phyloP scores from a whole-genome alignment of 768 basidiomycete species.

The Dentipellis sp. region DNA sequence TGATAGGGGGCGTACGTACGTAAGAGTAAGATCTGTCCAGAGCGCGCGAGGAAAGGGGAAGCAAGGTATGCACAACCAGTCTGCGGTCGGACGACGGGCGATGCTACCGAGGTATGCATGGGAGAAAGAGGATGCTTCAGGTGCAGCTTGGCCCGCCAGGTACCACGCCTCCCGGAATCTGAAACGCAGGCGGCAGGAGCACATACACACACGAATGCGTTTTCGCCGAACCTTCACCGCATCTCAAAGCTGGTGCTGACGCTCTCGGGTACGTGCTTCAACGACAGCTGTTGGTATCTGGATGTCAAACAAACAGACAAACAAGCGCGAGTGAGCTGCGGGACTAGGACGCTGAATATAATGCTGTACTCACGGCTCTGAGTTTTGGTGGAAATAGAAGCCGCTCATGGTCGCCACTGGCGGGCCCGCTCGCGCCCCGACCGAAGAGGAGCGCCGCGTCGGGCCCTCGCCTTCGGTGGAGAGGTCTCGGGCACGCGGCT shows the following conservation, averaged over 20 bases:
- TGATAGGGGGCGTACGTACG: background rate
- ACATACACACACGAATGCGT: background rate
- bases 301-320: constrained; percentile 2
- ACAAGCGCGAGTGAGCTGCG: constrained; percentile 1
- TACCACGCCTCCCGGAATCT: too few relatives aligned
- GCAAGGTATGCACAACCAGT: background rate
- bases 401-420: constrained; percentile 71
- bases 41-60: background rate
- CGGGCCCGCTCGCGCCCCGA: constrained; percentile 38
- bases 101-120: too few relatives aligned
- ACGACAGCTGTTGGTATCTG: constrained; percentile 85
- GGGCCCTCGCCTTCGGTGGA: constrained; percentile 25
- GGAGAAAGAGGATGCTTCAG: too few relatives aligned
- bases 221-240: constrained; percentile 35
- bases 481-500: constrained; percentile 13
- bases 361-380: constrained; percentile 66
- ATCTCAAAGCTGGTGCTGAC: constrained; percentile 81
- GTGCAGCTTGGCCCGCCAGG: too few relatives aligned
- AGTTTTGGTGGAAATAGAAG: constrained; percentile 91
- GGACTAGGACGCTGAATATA: background rate
- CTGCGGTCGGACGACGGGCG: too few relatives aligned
- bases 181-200: background rate
- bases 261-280: constrained; percentile 68
- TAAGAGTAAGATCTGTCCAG: background rate
- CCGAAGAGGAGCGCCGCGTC: constrained; percentile 32